These are phyloP conservation scores for Eucommia ulmoides DNA, from an alignment of 257 asterid genomes.

Conservation along the genomic window DNA sequence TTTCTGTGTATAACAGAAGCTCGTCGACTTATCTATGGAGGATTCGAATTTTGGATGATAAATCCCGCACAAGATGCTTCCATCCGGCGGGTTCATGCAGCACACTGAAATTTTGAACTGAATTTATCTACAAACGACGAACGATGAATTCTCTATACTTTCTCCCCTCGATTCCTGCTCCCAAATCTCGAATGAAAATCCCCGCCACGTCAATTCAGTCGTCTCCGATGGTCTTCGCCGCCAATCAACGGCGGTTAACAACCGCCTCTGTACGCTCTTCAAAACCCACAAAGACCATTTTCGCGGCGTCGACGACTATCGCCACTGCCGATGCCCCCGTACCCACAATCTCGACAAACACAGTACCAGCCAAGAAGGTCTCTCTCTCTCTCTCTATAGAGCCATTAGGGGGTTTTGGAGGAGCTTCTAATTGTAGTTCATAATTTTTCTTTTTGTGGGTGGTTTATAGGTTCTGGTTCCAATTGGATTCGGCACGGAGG, in stretches of 20 bases:
- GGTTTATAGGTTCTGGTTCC: conserved; percentile 72
- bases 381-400: background rate
- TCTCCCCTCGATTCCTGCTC: conserved; percentile 7
- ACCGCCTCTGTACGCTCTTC: conserved; percentile 24
- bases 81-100: too few species aligned
- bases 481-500: conserved; percentile 83
- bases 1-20: too few species aligned
- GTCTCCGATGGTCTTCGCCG: conserved; percentile 9
- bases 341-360: conserved; percentile 6
- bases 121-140: background rate
- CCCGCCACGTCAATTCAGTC: conserved; percentile 2
- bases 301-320: conserved; percentile 18
- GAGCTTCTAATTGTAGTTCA: background rate
- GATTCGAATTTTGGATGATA: too few species aligned
- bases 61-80: too few species aligned
- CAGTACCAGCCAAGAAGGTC: conserved; percentile 1
- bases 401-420: too few species aligned
- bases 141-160: conserved; percentile 14
- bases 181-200: conserved; percentile 17
- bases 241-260: conserved; percentile 16
- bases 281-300: conserved; percentile 31
- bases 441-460: background rate
- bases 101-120: background rate
- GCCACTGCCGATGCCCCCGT: too few species aligned
- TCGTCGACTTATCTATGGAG: too few species aligned